A percentile compares a stretch with the other conserved stretches of the same genome.
Conservation (phyloP, 2,329 filamentous ascomycete genomes). For the Pleurostoma richardsiae region DNA sequence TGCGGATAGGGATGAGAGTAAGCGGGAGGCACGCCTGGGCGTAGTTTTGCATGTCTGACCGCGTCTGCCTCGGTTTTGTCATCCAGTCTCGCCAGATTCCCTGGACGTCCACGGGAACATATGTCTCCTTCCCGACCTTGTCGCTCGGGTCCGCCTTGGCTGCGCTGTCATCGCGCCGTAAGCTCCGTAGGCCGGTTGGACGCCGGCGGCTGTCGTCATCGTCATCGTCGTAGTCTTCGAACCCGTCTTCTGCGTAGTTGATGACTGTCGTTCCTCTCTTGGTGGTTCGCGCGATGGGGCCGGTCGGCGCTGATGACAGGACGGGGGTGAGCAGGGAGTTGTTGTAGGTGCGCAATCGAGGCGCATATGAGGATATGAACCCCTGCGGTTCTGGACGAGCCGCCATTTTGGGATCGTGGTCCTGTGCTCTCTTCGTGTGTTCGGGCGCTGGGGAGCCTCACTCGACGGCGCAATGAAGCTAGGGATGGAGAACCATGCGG, state of each 20-base stretch:
- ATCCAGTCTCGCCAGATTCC: slow-evolving; percentile 97
- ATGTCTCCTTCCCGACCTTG: slow-evolving; percentile 78
- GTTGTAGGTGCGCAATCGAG: slow-evolving; percentile 81
- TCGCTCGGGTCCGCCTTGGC: slow-evolving; percentile 62
- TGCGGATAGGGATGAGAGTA: slow-evolving; percentile 90
- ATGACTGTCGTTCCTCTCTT: slow-evolving; percentile 95
- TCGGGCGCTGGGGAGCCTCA: no score
- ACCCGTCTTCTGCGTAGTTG: slow-evolving; percentile 97
- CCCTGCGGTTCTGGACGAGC: slow-evolving; percentile 63
- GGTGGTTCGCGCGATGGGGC: slow-evolving; percentile 74
- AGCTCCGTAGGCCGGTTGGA: slow-evolving; percentile 77
- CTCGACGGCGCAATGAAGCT: no score
- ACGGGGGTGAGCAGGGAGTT: slow-evolving; percentile 88
- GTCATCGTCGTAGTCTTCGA: slow-evolving; percentile 71
- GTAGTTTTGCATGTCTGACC: slow-evolving; percentile 55
- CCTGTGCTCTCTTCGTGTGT: no score
- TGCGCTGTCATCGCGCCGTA: slow-evolving; percentile 69
- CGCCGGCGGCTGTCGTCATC: slow-evolving; percentile 72
- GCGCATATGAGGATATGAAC: slow-evolving; percentile 87
- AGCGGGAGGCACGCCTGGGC: slow-evolving; percentile 73
- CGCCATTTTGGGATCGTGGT: slow-evolving; percentile 32
- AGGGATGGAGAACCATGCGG: no score
- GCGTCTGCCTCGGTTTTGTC: slow-evolving; percentile 59
- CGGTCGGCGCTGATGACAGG: slow-evolving; percentile 60
- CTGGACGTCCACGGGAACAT: slow-evolving; percentile 74